Conservation (phyloP, 768 basidiomycete species). For the Suillus subaureus region DNA sequence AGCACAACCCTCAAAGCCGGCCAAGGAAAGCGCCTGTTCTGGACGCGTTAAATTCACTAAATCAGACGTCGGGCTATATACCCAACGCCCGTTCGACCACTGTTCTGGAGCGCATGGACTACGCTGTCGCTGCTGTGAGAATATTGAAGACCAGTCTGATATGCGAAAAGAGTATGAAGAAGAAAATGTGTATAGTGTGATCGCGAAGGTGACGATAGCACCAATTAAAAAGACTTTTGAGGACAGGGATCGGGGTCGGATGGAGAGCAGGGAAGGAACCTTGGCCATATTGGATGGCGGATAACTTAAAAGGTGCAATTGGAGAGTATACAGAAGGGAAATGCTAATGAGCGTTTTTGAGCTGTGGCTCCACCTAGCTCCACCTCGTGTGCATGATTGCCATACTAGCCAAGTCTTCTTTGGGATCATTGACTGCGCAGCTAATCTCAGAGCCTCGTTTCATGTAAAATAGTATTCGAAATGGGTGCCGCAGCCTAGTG, state of each 20-base stretch:
- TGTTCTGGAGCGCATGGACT: slow-evolving; percentile 36
- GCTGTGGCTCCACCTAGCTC: background rate
- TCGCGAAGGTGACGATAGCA: slow-evolving; percentile 25
- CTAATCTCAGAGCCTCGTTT: too few relatives aligned
- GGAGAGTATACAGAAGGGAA: background rate
- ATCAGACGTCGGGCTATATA: slow-evolving; percentile 38
- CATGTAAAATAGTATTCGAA: too few relatives aligned
- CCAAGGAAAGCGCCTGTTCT: slow-evolving; percentile 50
- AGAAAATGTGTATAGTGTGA: slow-evolving; percentile 34
- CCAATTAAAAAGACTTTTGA: slow-evolving; percentile 29
- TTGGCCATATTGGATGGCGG: slow-evolving; percentile 14
- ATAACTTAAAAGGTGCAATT: background rate
- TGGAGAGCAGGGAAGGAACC: slow-evolving; percentile 8
- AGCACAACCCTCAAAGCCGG: slow-evolving; percentile 65
- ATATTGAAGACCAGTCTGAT: slow-evolving; percentile 26
- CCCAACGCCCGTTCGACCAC: slow-evolving; percentile 45
- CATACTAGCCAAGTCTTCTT: background rate
- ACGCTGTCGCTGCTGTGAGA: slow-evolving; percentile 27
- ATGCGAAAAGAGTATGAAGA: slow-evolving; percentile 20
- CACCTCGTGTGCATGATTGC: background rate
- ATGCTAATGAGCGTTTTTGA: background rate
- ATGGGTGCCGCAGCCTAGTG: too few relatives aligned
- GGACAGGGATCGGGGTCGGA: slow-evolving; percentile 26
- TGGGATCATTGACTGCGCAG: background rate
- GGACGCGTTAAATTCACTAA: slow-evolving; percentile 36